Evolutionary conservation across 208 protist species (phyloP), one percentile per base, ranked within the genome.

Genomic region (Porcisia deanei): DNA sequence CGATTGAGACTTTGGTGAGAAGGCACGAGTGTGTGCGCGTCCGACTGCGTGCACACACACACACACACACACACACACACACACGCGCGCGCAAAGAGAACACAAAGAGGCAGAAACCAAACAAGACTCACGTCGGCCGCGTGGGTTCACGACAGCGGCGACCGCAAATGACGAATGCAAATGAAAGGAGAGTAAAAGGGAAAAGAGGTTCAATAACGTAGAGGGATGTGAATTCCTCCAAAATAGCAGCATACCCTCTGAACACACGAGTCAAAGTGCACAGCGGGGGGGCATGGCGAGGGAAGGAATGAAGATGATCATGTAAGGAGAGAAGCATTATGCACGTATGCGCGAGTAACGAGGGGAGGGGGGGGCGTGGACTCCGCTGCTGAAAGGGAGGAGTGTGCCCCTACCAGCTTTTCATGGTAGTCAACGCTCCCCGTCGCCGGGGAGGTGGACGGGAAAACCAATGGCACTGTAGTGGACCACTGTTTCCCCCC

Each of bases 111-210:
- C 61, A 30, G n/a, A 47, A 3, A 18, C 22, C 59, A 4, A 30
- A 10, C 16, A 66, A 18, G 61, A 49, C 20, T 30, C 1, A 49
- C 34, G 5, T 25, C 18, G 39, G 43, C 45, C 25, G 20, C 39
- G 61, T 47, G 61, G 43, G 61, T 22, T 66, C 61, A 30, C 39
- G 39, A 66, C 61, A 66, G 61, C 61, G 9, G 61, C 25, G 12
- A 4, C 39, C 14, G 39, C 61, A 18, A 66, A 18, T 16, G 37
- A 30, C 8, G 39, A 65, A n/a, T 47, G 20, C 39, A 16, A n/a
- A 66, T 25, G 25, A 16, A 65, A 4, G 41, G 3, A 39, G 9
- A 34, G 59, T 7, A 18, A 6, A 10, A 16, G 18, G 30, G 59
- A 20, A 12, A 37, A 14, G 58, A 4, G 5, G 10, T 3, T 12